Evolutionary conservation across 1,284 basidiomycete species (phyloP).

Genomic region (Xanthoconium separans): DNA sequence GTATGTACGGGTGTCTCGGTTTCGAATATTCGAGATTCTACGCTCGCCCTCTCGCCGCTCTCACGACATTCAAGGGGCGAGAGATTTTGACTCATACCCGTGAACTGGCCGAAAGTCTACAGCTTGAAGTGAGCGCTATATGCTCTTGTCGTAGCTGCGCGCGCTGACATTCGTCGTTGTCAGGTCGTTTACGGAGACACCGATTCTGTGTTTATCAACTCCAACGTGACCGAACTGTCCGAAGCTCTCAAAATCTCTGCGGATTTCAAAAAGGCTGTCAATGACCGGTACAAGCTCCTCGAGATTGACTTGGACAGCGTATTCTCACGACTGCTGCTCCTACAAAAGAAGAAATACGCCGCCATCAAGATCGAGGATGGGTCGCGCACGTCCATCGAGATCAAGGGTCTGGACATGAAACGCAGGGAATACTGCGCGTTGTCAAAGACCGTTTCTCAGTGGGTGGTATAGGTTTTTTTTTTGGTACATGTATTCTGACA

Average conservation of each 20-base stretch:
- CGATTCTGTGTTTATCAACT: slow-evolving; percentile 98
- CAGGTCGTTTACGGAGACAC: slow-evolving; percentile 99
- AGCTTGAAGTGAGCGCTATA: slow-evolving; percentile 71
- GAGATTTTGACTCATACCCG: slow-evolving; percentile 95
- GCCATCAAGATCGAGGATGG: slow-evolving; percentile 91
- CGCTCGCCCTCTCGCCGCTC: slow-evolving; percentile 92
- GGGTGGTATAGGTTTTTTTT: slow-evolving; percentile 34
- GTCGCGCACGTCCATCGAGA: slow-evolving; percentile 74
- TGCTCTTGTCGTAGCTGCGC: not conserved
- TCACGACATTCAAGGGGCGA: slow-evolving; percentile 97
- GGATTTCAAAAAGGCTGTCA: slow-evolving; percentile 94
- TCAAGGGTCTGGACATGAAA: slow-evolving; percentile 99
- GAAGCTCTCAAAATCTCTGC: slow-evolving; percentile 91
- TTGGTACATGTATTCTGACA: not conserved
- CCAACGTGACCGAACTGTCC: slow-evolving; percentile 84
- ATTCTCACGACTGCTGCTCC: slow-evolving; percentile 88
- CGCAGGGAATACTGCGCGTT: slow-evolving; percentile 92
- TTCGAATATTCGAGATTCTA: slow-evolving; percentile 98
- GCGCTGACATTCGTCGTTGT: not conserved
- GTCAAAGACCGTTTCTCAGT: slow-evolving; percentile 93
- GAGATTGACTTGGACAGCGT: slow-evolving; percentile 97
- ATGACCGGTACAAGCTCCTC: slow-evolving; percentile 91
- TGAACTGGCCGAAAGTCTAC: slow-evolving; percentile 88
- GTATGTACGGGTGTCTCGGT: slow-evolving; percentile 99
- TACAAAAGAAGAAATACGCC: slow-evolving; percentile 99